Evolutionary conservation across 345 rosid genomes (phyloP).

Genomic region (Eucalyptus microcorys): DNA sequence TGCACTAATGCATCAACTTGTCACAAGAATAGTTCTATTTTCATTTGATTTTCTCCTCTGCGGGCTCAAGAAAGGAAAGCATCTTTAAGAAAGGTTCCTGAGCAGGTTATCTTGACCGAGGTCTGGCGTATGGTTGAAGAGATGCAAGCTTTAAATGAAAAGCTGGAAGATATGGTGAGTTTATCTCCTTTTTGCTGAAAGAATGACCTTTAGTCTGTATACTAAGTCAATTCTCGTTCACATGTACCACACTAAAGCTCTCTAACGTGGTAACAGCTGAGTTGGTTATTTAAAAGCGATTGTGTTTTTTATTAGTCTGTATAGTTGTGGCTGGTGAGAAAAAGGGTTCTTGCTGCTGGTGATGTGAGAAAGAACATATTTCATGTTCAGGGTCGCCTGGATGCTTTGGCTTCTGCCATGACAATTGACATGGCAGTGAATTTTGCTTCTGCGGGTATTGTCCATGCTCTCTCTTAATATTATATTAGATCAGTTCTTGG

Average conservation of each 20-base stretch:
- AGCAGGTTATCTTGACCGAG: constrained; percentile 52
- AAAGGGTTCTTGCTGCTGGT: neutral
- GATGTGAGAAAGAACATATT: neutral
- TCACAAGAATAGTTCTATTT: neutral
- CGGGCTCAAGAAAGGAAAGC: constrained; percentile 63
- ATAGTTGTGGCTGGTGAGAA: neutral
- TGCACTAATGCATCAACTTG: neutral
- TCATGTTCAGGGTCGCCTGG: neutral
- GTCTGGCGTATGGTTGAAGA: constrained; percentile 82
- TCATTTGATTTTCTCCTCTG: neutral
- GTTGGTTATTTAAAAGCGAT: neutral
- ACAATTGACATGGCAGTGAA: neutral
- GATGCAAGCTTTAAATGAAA: constrained; percentile 68
- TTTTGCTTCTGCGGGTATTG: neutral
- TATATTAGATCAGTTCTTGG: neutral
- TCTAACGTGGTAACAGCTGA: neutral
- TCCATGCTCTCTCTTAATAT: neutral
- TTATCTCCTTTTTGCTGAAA: neutral
- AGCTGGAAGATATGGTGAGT: constrained; percentile 73
- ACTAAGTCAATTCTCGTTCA: neutral
- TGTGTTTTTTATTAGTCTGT: neutral
- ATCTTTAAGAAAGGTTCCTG: constrained; percentile 63
- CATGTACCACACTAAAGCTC: neutral
- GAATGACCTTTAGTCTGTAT: neutral
- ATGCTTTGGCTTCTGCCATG: neutral